phyloP scores from a whole-genome alignment of 2,329 filamentous ascomycete species.

The Rugonectria rugulosa region DNA sequence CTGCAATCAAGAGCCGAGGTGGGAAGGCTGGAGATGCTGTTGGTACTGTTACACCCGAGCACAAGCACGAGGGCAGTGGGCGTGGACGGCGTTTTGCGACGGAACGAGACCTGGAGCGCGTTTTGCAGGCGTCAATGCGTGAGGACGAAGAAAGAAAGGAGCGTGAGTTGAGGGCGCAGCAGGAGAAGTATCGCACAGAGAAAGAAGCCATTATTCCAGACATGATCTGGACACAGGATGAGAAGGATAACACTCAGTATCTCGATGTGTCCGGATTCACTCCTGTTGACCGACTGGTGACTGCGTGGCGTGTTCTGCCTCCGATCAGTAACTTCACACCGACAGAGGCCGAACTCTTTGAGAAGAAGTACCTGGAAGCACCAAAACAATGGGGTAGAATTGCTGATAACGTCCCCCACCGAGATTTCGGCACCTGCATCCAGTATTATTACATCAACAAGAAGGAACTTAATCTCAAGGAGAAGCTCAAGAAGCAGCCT shows the following conservation, averaged over 20 bases:
- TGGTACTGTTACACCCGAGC: slow-evolving; percentile 56
- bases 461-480: slow-evolving; percentile 77
- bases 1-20: slow-evolving; percentile 62
- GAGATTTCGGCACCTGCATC: slow-evolving; percentile 81
- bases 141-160: slow-evolving; percentile 76
- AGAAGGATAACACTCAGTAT: slow-evolving; percentile 66
- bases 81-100: slow-evolving; percentile 68
- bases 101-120: slow-evolving; percentile 76
- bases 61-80: slow-evolving; percentile 64
- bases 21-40: slow-evolving; percentile 50
- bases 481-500: slow-evolving; percentile 73
- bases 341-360: slow-evolving; percentile 74
- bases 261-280: slow-evolving; percentile 72
- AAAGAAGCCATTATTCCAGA: slow-evolving; percentile 79
- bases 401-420: slow-evolving; percentile 69
- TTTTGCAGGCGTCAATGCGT: slow-evolving; percentile 74
- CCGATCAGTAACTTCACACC: slow-evolving; percentile 78
- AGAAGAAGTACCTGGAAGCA: slow-evolving; percentile 76
- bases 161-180: slow-evolving; percentile 68
- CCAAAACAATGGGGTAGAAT: slow-evolving; percentile 87
- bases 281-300: slow-evolving; percentile 71
- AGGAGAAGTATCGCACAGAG: slow-evolving; percentile 75
- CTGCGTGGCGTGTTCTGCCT: slow-evolving; percentile 75
- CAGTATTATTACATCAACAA: slow-evolving; percentile 87
- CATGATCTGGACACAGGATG: slow-evolving; percentile 70